phyloP scores from a whole-genome alignment of 2,329 filamentous ascomycete species.

The Diaporthe longicolla region DNA sequence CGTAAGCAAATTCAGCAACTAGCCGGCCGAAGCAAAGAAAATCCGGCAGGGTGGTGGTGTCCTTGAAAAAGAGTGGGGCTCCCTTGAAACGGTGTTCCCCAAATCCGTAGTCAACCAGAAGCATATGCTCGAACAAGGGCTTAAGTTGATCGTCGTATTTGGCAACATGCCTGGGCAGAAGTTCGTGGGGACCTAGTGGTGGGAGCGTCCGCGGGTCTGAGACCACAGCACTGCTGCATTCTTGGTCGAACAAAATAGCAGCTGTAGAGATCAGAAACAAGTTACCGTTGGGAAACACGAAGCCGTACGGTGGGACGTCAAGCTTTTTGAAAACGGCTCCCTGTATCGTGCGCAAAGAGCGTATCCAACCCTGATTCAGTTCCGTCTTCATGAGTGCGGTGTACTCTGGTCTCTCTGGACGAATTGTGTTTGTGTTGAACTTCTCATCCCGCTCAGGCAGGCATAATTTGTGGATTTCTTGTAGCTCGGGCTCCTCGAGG shows the following conservation, averaged over 20 bases:
- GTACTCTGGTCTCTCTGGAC: conserved; percentile 37
- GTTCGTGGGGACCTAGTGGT: not conserved
- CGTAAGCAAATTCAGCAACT: conserved; percentile 16
- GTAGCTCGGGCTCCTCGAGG: conserved; percentile 4
- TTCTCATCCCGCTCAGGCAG: conserved; percentile 6
- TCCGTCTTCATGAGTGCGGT: not conserved
- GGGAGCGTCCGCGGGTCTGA: conserved; percentile 3
- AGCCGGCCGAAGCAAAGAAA: conserved; percentile 3
- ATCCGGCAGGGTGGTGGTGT: not conserved
- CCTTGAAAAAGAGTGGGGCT: not conserved
- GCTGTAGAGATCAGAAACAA: conserved; percentile 16
- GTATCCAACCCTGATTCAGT: conserved; percentile 28
- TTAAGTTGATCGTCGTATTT: conserved; percentile 1
- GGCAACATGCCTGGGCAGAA: not conserved
- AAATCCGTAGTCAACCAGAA: conserved; percentile 38
- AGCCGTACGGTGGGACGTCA: not conserved
- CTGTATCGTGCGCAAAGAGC: conserved; percentile 30
- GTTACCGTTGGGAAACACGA: not conserved
- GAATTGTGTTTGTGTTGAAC: conserved; percentile 28
- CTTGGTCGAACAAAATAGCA: conserved; percentile 21
- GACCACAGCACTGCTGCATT: conserved; percentile 25
- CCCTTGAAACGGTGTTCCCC: conserved; percentile 22
- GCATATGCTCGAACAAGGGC: conserved; percentile 37
- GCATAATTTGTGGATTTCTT: conserved; percentile 14
- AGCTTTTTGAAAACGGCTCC: not conserved